phyloP scores from a whole-genome alignment of 129 eudicot genomes.

The Deinandra increscens region DNA sequence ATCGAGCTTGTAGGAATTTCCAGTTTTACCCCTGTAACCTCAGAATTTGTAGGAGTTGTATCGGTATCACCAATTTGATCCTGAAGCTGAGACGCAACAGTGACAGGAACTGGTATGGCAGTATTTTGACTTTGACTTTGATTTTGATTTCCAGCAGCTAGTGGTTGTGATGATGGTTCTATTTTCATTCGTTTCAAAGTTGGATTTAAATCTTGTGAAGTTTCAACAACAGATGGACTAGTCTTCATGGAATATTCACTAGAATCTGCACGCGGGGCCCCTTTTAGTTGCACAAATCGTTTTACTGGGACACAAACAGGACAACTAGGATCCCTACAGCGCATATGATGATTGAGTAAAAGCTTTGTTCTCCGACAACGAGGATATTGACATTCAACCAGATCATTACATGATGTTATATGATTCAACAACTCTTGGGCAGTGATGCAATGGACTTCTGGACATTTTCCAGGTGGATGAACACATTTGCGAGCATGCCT shows the following conservation, averaged over 20 bases:
- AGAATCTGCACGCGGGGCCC: constrained; percentile 42
- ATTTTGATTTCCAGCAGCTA: constrained; percentile 35
- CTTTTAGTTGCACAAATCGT: constrained; percentile 45
- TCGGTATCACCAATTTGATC: constrained; percentile 31
- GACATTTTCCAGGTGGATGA: constrained; percentile 72
- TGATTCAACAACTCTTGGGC: constrained; percentile 71
- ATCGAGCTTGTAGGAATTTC: constrained; percentile 36
- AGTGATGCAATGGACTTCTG: constrained; percentile 47
- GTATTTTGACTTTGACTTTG: constrained; percentile 15
- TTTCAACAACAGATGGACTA: constrained; percentile 41
- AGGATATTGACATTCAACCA: constrained; percentile 47
- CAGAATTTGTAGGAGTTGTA: constrained; percentile 45
- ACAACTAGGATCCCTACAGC: constrained; percentile 60
- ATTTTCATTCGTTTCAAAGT: constrained; percentile 62
- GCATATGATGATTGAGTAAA: constrained; percentile 52
- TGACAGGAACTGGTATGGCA: constrained; percentile 35
- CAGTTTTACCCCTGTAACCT: constrained; percentile 46
- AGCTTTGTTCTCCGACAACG: constrained; percentile 54
- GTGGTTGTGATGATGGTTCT: constrained; percentile 53
- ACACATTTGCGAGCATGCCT: constrained; percentile 80
- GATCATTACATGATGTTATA: constrained; percentile 48
- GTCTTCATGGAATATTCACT: constrained; percentile 37
- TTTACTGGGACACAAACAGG: constrained; percentile 81
- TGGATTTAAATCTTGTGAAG: constrained; percentile 63
- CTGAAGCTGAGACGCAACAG: constrained; percentile 36